Evolutionary conservation across 148 eudicot species (phyloP).

Genomic region (Cornus suecica): DNA sequence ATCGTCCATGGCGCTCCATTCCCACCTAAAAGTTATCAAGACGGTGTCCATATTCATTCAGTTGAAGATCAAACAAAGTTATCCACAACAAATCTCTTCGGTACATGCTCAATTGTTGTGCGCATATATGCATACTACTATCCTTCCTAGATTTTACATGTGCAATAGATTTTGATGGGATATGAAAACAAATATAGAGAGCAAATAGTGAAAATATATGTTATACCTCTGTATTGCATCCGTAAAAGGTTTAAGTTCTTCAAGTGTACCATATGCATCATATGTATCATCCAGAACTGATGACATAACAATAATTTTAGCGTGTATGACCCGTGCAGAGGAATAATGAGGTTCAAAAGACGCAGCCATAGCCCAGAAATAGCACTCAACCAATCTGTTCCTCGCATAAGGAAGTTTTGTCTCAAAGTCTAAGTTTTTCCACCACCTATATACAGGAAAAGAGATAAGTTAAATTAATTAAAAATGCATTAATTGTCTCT

Average conservation of each 20-base stretch:
- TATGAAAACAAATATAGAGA: background rate
- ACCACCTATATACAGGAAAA: constrained; percentile 31
- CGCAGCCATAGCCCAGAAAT: constrained; percentile 38
- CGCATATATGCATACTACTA: no score
- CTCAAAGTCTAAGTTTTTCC: constrained; percentile 25
- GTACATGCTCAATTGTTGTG: no score
- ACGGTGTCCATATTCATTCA: no score
- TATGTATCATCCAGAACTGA: constrained; percentile 9
- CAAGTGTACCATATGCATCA: constrained; percentile 9
- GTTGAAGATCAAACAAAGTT: no score
- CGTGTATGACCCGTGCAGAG: constrained; percentile 24
- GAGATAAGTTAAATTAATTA: no score
- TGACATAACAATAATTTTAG: constrained; percentile 12
- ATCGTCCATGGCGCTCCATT: background rate
- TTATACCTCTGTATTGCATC: constrained; percentile 30
- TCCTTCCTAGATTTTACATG: no score
- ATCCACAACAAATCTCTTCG: no score
- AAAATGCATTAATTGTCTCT: no score
- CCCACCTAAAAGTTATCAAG: constrained; percentile 8
- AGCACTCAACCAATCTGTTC: constrained; percentile 35
- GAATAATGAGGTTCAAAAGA: constrained; percentile 38
- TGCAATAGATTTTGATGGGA: no score
- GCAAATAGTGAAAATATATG: no score
- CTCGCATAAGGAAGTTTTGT: constrained; percentile 31
- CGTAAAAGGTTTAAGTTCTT: constrained; percentile 16